Evolutionary conservation across 2,329 filamentous ascomycete genomes (phyloP).

Genomic region (Dryadomyces sulphureus): DNA sequence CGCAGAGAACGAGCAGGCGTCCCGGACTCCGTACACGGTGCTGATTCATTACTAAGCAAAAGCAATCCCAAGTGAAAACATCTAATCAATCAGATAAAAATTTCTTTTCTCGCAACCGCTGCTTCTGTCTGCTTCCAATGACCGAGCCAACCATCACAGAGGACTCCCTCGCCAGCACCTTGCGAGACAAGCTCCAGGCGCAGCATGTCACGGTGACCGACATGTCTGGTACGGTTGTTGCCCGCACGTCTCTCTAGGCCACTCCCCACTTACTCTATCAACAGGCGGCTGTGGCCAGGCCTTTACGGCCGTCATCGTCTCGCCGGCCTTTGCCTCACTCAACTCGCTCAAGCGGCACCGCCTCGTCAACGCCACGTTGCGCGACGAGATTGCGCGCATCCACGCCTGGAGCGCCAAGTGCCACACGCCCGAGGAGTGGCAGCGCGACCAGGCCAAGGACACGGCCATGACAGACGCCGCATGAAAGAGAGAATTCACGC

Average conservation of each 20-base stretch:
- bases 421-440: constrained; percentile 81
- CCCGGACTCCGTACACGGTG: not conserved
- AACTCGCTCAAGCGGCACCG: constrained; percentile 73
- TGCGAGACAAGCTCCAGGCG: constrained; percentile 57
- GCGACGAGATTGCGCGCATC: constrained; percentile 77
- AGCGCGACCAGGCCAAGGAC: constrained; percentile 39
- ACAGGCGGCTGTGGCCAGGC: constrained; percentile 47
- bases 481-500: too few species aligned
- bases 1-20: too few species aligned
- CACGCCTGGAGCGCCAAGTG: constrained; percentile 95
- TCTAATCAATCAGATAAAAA: not conserved
- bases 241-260: too few species aligned
- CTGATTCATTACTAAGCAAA: too few species aligned
- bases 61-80: too few species aligned
- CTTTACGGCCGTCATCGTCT: constrained; percentile 45
- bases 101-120: not conserved
- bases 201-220: constrained; percentile 78
- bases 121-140: constrained; percentile 27
- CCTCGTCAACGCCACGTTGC: constrained; percentile 69
- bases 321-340: constrained; percentile 53
- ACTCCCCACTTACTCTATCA: not conserved
- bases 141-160: constrained; percentile 54
- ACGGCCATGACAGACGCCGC: constrained; percentile 35
- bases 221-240: constrained; percentile 59
- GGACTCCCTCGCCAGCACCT: constrained; percentile 50